Evolutionary conservation across 768 basidiomycete genomes (phyloP), one percentile per base, ranked within the genome.

Genomic region (Macrolepiota fuliginosa): DNA sequence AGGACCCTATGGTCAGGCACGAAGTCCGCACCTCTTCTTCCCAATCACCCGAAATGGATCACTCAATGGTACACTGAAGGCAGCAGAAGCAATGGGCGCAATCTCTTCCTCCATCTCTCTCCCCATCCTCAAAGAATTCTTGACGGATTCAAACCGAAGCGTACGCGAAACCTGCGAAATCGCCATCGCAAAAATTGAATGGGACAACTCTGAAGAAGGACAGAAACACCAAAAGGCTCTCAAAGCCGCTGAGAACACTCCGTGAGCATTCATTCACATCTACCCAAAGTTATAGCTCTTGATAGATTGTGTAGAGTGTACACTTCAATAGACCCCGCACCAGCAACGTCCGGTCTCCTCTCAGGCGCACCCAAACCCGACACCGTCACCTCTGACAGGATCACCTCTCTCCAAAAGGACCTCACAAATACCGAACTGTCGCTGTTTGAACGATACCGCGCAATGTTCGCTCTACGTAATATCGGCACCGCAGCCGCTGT

Each of bases 31-130:
- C 36, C 32, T 22, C 12, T 29, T 40, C 35, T 47, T 11, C 3
- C 7, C n/a, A 32, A 36, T 32, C 37, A 51, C 55, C 55, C 47
- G 62, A n/a, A 59, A 63, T 27, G 35, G n/a, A 37, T 39, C 65
- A 52, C 45, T 68, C 62, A 62, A 59, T 57, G 54, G 65, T 32
- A 32, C 64, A 65, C 51, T 64, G 1, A 56, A 96, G 91, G 95
- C 96, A 54, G 97, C 97, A n/a, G 97, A 99, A 76, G 97, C 97
- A 9, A 90, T 99, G 80, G 97, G 96, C 42, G 97, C 97, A 0
- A 93, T 98, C 39, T 94, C 92, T 7, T 79, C 85, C 22, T 68
- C 79, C 1, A 66, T 74, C 0, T 91, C 93, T 15, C 69, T 96
- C 11, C 82, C 87, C 2, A 72, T 94, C 59, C 81, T 99, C 39